phyloP scores from a whole-genome alignment of 176 grass and related monocot species.

The Avena atlantica region DNA sequence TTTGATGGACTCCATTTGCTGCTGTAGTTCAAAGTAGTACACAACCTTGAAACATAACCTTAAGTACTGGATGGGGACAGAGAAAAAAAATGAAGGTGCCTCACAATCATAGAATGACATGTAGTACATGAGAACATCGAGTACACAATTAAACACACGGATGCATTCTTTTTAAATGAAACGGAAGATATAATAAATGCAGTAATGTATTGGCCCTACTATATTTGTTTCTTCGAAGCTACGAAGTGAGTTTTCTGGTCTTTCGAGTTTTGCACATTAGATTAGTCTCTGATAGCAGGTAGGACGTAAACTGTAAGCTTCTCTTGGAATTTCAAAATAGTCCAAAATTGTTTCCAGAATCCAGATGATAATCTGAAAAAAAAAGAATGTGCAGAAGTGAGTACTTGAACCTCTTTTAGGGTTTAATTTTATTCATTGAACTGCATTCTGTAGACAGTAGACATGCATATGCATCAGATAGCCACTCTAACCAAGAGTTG shows the following conservation, averaged over 20 bases:
- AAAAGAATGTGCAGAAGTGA: conserved; percentile 2
- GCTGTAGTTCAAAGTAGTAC: not conserved
- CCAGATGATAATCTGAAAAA: conserved; percentile 24
- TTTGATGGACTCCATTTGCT: not conserved
- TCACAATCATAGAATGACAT: not conserved
- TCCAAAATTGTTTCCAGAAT: conserved; percentile 12
- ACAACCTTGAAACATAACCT: not conserved
- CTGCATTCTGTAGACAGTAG: not conserved
- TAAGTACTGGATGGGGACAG: not conserved
- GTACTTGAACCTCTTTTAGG: not conserved
- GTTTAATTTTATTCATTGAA: not conserved
- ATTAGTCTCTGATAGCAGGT: conserved; percentile 17
- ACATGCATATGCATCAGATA: conserved; percentile 6
- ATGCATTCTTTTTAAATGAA: not conserved
- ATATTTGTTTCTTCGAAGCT: not conserved
- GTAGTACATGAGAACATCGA: not conserved
- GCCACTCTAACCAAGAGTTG: not conserved
- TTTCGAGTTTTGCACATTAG: not conserved
- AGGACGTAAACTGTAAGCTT: not conserved
- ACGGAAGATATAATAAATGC: not conserved
- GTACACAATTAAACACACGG: not conserved
- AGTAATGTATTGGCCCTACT: not conserved
- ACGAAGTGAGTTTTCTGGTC: not conserved
- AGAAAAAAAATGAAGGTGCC: not conserved
- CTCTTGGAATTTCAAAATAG: not conserved